These are phyloP conservation scores for Hortaea sp. DNA, from an alignment of 2,329 filamentous ascomycete genomes.

Conservation along the genomic window DNA sequence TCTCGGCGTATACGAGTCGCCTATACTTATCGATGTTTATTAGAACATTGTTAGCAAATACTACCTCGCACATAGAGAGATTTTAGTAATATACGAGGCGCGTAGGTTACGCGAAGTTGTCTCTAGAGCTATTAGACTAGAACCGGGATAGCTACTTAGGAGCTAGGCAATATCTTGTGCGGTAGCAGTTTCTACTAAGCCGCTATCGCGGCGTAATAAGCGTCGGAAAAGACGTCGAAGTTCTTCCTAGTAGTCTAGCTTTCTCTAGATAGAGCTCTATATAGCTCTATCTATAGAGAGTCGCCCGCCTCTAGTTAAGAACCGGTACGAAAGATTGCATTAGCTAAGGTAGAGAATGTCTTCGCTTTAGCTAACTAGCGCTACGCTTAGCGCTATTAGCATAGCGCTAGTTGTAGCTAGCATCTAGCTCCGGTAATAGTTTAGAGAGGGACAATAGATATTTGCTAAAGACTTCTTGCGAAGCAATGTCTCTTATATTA, in stretches of 20 bases:
- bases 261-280: too few relatives aligned
- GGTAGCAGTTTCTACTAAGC: too few relatives aligned
- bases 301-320: too few relatives aligned
- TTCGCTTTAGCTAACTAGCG: background rate
- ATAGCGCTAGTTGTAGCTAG: too few relatives aligned
- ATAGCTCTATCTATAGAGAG: too few relatives aligned
- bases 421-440: too few relatives aligned
- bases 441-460: background rate
- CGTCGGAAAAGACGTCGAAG: too few relatives aligned
- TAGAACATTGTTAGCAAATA: background rate
- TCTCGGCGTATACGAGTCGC: background rate
- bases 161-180: too few relatives aligned
- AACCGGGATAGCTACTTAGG: background rate
- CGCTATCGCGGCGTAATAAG: too few relatives aligned
- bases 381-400: too few relatives aligned
- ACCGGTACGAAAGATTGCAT: too few relatives aligned
- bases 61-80: background rate
- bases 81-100: background rate
- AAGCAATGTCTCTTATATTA: background rate
- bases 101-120: background rate
- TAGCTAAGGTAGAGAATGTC: background rate
- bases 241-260: too few relatives aligned
- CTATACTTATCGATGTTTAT: background rate
- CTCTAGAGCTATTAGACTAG: background rate
- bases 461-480: background rate